phyloP scores from a whole-genome alignment of 495 filamentous ascomycete species.

The Penicillium coprophilum region DNA sequence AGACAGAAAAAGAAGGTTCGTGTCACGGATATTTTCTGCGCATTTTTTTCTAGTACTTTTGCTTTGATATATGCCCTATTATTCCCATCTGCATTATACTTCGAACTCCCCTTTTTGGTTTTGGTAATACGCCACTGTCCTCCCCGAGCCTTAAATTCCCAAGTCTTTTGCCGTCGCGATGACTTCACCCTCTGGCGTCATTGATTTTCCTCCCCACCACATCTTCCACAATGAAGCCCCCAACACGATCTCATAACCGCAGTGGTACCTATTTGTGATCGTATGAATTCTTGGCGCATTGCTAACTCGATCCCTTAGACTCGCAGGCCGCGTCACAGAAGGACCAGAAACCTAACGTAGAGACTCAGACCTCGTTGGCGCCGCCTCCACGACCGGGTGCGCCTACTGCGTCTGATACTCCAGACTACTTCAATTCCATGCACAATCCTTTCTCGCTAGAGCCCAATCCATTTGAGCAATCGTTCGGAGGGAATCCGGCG shows the following conservation, averaged over 20 bases:
- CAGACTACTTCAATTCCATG: constrained; percentile 74
- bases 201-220: constrained; percentile 30
- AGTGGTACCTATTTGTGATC: constrained; percentile 32
- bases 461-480: constrained; percentile 95
- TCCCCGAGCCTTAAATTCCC: constrained; percentile 31
- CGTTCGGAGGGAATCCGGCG: constrained; percentile 64
- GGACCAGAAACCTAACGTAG: constrained; percentile 42
- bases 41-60: constrained; percentile 11
- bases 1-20: constrained; percentile 41
- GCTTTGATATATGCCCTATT: constrained; percentile 2
- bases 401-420: constrained; percentile 55
- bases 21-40: constrained; percentile 11
- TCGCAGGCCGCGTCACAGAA: constrained; percentile 44
- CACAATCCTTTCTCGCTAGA: constrained; percentile 72
- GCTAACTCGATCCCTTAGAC: constrained; percentile 40
- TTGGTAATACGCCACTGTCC: constrained; percentile 41
- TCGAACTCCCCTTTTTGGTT: constrained; percentile 30
- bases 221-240: constrained; percentile 21
- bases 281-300: constrained; percentile 20
- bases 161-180: constrained; percentile 40
- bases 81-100: constrained; percentile 19
- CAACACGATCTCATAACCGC: constrained; percentile 23
- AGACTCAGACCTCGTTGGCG: constrained; percentile 58
- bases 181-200: constrained; percentile 50
- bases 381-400: constrained; percentile 75